phyloP scores from a whole-genome alignment of 2,329 filamentous ascomycete genomes.

The Aspergillus sp. region DNA sequence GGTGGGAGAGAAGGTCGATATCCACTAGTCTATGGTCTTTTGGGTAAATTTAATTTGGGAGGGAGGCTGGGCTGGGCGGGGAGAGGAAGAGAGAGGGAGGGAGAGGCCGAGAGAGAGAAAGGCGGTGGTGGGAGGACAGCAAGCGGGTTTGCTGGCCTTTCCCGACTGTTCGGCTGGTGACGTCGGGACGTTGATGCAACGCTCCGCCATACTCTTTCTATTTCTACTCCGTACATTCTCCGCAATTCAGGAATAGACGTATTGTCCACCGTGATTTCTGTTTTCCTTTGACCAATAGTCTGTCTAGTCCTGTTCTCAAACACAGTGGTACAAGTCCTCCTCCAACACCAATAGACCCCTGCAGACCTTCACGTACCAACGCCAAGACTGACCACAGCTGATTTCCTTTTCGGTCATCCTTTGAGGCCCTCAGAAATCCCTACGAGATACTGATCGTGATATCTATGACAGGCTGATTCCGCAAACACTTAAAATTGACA shows the following conservation, averaged over 20 bases:
- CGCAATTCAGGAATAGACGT: too few species aligned
- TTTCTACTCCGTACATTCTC: too few species aligned
- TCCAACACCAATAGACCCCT: not conserved
- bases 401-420: not conserved
- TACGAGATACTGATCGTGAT: not conserved
- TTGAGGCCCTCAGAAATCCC: too few species aligned
- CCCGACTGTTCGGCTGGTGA: not conserved
- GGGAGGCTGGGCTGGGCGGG: conserved; percentile 21
- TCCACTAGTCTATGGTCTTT: not conserved
- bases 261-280: too few species aligned
- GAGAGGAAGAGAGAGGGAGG: conserved; percentile 10
- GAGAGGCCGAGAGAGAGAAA: conserved; percentile 18
- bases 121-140: conserved; percentile 2
- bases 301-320: not conserved
- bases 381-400: not conserved
- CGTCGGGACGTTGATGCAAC: not conserved
- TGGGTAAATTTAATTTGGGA: not conserved
- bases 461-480: conserved; percentile 3
- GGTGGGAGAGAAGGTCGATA: conserved; percentile 7
- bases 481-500: conserved; percentile 21
- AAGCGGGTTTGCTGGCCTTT: not conserved
- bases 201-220: not conserved
- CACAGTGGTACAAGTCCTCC: too few species aligned
- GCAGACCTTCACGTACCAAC: not conserved
- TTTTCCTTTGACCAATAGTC: not conserved